Evolutionary conservation across 2,329 filamentous ascomycete species (phyloP), one percentile per base, ranked within the genome.

Genomic region (Orbilia oligospora): DNA sequence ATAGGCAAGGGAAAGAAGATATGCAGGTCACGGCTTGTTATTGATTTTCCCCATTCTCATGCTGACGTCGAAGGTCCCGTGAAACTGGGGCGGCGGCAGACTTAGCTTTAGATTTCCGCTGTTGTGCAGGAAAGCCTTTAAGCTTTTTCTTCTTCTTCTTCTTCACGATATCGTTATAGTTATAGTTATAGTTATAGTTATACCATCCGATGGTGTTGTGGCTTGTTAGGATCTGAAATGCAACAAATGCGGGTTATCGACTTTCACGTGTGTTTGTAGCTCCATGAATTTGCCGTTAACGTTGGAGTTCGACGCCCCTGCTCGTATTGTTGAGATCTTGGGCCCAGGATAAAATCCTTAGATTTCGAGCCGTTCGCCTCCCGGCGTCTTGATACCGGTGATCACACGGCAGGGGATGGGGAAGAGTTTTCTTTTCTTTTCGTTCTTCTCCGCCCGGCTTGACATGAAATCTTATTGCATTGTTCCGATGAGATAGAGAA

Each of bases 361-460:
- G 44, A 20, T 46, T 46, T 46, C 44, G 44, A 46, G 44, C 44
- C 44, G 44, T 46, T 46, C 44, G 44, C 44, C 44, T 46, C 44
- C 44, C 44, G 44, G 44, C 44, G 20, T 63, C 61, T 65, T 65
- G 58, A 46, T 53, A 27, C 58, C 69, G 30, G 49, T 51, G 22
- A 48, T 64, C 36, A 36, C 20, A 18, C 6, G 22, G 65, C 58
- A 33, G 46, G 61, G 58, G 38, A 46, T n/a, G 58, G 69, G 70
- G 56, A 67, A 73, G 63, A 73, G 48, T 73, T 73, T 73, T 73
- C 65, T 61, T 73, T 73, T 73, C 65, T 61, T 66, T 72, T 72
- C 61, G 30, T 51, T 51, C 12, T 48, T 51, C 49, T 56, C 24
- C 51, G 38, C 38, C 30, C 33, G n/a, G n/a, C n/a, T 53, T 66